These are phyloP conservation scores for Yarrowia galli DNA, from an alignment of 1,139 yeast genomes.

Conservation along the genomic window DNA sequence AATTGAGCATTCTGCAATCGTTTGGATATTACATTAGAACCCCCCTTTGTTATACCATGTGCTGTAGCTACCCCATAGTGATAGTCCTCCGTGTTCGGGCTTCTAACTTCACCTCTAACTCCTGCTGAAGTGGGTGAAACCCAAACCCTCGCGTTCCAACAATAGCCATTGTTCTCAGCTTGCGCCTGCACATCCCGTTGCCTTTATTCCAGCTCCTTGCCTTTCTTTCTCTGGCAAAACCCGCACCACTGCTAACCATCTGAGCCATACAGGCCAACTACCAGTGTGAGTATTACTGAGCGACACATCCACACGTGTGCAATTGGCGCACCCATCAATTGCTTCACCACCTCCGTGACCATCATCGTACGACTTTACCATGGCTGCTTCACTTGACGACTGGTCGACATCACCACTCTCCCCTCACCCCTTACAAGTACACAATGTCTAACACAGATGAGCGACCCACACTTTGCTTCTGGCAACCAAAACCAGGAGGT, in stretches of 20 bases:
- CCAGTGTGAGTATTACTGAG: constrained; percentile 18
- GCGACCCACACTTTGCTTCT: constrained; percentile 39
- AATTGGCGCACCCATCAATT: background rate
- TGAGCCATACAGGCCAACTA: constrained; percentile 11
- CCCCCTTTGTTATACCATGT: no score
- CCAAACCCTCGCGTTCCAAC: constrained; percentile 36
- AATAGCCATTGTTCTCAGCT: constrained; percentile 28
- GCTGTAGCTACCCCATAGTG: background rate
- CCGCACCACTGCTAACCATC: constrained; percentile 21
- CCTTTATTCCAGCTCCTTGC: constrained; percentile 23
- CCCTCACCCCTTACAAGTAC: background rate
- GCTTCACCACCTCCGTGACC: background rate
- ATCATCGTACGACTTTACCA: constrained; percentile 2
- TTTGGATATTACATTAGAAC: background rate
- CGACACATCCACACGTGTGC: background rate
- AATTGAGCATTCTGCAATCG: background rate
- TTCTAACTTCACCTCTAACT: constrained; percentile 6
- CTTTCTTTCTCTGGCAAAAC: constrained; percentile 29
- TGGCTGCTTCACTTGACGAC: no score
- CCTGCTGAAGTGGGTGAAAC: constrained; percentile 10
- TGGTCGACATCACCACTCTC: background rate
- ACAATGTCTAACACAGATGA: constrained; percentile 30
- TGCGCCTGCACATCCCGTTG: constrained; percentile 30
- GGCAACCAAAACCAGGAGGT: constrained; percentile 35
- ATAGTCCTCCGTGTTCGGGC: background rate